These are phyloP conservation scores for Bremia lactucae DNA, from an alignment of 352 stramenopile species.

Conservation along the genomic window DNA sequence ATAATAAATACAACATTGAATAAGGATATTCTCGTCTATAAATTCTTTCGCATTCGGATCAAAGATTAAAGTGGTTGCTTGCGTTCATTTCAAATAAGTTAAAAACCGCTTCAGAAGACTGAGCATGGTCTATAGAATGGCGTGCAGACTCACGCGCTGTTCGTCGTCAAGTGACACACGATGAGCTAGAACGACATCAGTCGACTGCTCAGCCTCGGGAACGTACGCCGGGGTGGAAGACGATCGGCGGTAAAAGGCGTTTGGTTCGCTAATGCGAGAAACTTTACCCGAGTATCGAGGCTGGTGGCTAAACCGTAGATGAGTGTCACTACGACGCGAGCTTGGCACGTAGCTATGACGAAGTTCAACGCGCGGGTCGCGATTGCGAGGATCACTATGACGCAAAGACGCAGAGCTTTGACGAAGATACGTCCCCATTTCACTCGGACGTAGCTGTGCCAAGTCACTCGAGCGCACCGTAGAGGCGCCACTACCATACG, in stretches of 20 bases:
- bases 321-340: slow-evolving; percentile 25
- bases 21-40: no score
- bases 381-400: slow-evolving; percentile 15
- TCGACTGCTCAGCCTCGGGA: slow-evolving; percentile 23
- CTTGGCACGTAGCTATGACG: slow-evolving; percentile 23
- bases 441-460: slow-evolving; percentile 24
- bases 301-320: slow-evolving; percentile 21
- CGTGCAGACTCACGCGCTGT: slow-evolving; percentile 50
- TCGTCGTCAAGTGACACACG: slow-evolving; percentile 50
- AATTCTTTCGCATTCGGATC: no score
- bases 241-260: slow-evolving; percentile 34
- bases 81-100: no score
- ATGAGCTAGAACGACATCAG: slow-evolving; percentile 48
- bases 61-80: no score
- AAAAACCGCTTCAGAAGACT: no score
- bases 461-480: slow-evolving; percentile 45
- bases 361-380: slow-evolving; percentile 4
- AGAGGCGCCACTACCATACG: slow-evolving; percentile 34
- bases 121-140: slow-evolving; percentile 54
- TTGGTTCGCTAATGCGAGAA: slow-evolving; percentile 33
- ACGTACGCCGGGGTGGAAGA: slow-evolving; percentile 20
- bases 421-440: slow-evolving; percentile 24
- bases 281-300: slow-evolving; percentile 19
- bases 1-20: no score
- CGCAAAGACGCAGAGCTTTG: slow-evolving; percentile 23